phyloP scores from a whole-genome alignment of 371 early-diverging fungal genomes.

The Lichtheimia ramosa region DNA sequence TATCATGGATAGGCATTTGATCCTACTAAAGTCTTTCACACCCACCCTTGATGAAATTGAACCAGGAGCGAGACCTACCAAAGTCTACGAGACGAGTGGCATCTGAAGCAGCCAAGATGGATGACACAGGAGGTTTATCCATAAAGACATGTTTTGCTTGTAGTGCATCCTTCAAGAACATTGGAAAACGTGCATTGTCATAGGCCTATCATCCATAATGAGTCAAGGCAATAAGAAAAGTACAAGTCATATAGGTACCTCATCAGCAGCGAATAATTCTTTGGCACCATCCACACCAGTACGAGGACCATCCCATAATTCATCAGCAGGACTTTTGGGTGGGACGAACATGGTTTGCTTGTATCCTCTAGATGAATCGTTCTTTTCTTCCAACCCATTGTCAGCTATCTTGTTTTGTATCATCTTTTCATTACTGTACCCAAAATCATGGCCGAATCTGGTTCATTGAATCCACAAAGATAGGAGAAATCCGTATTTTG shows the following conservation, averaged over 20 bases:
- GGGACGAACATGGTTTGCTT: conserved; percentile 87
- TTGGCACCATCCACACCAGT: conserved; percentile 82
- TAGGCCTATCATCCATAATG: conserved; percentile 22
- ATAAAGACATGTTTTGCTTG: conserved; percentile 34
- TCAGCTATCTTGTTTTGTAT: neutral
- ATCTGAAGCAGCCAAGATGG: conserved; percentile 20
- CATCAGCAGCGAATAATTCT: conserved; percentile 84
- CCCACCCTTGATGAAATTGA: conserved; percentile 20
- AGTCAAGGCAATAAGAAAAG: neutral
- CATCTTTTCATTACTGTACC: conserved; percentile 39
- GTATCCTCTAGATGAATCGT: conserved; percentile 63
- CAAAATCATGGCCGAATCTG: conserved; percentile 78
- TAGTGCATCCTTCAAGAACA: conserved; percentile 26
- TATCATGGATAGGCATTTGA: neutral
- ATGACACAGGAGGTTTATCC: conserved; percentile 34
- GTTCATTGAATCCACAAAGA: conserved; percentile 89
- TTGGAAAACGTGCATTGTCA: conserved; percentile 33
- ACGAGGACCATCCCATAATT: conserved; percentile 93
- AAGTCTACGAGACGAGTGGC: conserved; percentile 30
- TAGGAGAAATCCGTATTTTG: conserved; percentile 92
- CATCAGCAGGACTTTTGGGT: conserved; percentile 69
- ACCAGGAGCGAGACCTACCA: conserved; percentile 25
- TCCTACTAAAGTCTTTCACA: conserved; percentile 11
- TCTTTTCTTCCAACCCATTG: conserved; percentile 49
- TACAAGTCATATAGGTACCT: conserved; percentile 54